A percentile compares a stretch with the other conserved stretches of the same genome.
Conservation (phyloP, 352 stramenopile species). For the Globisporangium heterothallicum region DNA sequence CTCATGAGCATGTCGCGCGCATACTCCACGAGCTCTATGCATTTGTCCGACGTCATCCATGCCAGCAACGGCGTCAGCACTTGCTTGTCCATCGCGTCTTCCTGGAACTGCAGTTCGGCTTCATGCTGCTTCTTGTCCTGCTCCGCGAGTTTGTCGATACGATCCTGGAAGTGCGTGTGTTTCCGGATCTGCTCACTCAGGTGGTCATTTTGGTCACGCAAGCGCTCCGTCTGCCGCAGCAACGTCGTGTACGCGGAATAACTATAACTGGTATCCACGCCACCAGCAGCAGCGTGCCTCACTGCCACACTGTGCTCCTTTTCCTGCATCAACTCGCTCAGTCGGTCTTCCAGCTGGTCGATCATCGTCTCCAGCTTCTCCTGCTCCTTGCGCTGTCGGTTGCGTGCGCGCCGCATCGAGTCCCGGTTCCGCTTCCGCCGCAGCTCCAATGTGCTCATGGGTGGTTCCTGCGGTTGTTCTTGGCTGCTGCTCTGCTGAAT, state of each 20-base stretch:
- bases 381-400: conserved; percentile 20
- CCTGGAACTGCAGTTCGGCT: not conserved
- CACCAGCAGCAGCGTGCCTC: not conserved
- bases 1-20: conserved; percentile 21
- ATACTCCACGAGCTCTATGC: conserved; percentile 15
- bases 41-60: conserved; percentile 13
- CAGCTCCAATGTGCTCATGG: conserved; percentile 19
- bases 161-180: conserved; percentile 19
- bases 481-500: not conserved
- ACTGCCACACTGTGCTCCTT: not conserved
- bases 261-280: conserved; percentile 3
- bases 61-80: conserved; percentile 10
- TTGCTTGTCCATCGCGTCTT: conserved; percentile 8
- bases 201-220: conserved; percentile 17
- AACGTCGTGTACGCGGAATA: conserved; percentile 17
- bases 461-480: not conserved
- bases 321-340: conserved; percentile 14
- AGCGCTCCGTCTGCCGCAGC: conserved; percentile 18
- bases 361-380: conserved; percentile 24
- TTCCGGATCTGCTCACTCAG: conserved; percentile 14
- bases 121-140: conserved; percentile 13
- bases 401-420: conserved; percentile 35
- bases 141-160: conserved; percentile 3
- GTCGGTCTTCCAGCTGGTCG: conserved; percentile 22
- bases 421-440: conserved; percentile 36